Evolutionary conservation across 75 land plant genomes (phyloP).

Genomic region (Selaginella moellendorffii): DNA sequence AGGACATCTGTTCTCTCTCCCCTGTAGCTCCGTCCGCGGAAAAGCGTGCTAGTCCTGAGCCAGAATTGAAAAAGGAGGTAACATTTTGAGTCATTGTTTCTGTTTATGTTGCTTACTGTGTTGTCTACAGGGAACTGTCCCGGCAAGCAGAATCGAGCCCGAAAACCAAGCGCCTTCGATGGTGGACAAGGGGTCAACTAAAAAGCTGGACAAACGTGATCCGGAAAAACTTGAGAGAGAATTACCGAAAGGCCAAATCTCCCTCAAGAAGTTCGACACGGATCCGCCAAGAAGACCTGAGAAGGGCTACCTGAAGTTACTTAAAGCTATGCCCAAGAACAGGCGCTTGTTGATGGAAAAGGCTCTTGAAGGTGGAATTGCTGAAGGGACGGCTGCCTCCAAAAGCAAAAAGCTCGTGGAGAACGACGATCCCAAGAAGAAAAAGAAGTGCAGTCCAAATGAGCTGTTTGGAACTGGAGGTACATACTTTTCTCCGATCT

Average conservation of each 20-base stretch:
- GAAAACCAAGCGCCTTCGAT: too few relatives aligned
- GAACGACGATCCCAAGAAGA: neutral
- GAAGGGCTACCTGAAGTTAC: neutral
- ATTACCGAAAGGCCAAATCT: neutral
- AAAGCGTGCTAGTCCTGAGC: too few relatives aligned
- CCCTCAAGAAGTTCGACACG: neutral
- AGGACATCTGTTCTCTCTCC: too few relatives aligned
- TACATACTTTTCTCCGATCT: neutral
- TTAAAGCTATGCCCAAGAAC: neutral
- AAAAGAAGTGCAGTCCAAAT: neutral
- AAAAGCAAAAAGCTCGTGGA: neutral
- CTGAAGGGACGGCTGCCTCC: too few relatives aligned
- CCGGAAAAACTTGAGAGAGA: neutral
- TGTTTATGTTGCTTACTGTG: too few relatives aligned
- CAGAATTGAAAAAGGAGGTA: too few relatives aligned
- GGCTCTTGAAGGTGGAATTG: neutral
- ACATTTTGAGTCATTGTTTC: too few relatives aligned
- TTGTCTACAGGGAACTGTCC: neutral
- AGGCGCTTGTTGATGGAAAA: neutral
- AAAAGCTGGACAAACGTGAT: neutral
- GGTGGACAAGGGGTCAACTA: too few relatives aligned
- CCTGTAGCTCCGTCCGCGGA: too few relatives aligned
- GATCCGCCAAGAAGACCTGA: neutral
- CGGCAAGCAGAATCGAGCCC: neutral
- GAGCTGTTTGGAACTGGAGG: slow-evolving; percentile 5